Base-by-base conservation (phyloP, 2,329 filamentous ascomycete species). In the Aschersonia sp. region DNA sequence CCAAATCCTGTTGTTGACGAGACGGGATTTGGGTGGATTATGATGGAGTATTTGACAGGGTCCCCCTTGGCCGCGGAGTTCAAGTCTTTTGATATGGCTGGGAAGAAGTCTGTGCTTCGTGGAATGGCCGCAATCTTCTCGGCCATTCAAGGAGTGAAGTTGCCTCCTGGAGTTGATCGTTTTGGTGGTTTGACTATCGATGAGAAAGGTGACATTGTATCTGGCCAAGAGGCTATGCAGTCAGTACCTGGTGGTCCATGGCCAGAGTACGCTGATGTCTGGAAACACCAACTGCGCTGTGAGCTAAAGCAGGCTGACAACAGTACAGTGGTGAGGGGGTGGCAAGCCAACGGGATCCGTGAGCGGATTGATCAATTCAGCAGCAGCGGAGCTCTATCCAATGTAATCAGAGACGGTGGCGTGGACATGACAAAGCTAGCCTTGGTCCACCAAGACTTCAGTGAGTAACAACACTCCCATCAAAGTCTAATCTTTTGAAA, bases 1-100 rank as follows among this genome's bases (percentile, higher is more conserved):
- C 44, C 44, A 35, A 30, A 40, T 39, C 44, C 14, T 30, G 10
- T 45, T 41, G 32, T 45, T 41, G 32, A 45, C 32, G 32, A 45
- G 32, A 45, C 44, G 12, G 31, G 44, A 10, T 45, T 45, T 37
- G 44, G 44, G 22, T 45, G 44, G 44, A 45, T 45, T 22, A 9
- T 45, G 12, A 45, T 40, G 44, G 44, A 45, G 32, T 40, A 40
- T 22, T 41, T 45, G 2, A 29, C 44, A 11, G 44, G 44, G 22
- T 39, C 44, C 10, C 35, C 14, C 5, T 22, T 45, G 22, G 32
- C 8, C 12, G 9, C n/a, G 2, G 6, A 29, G 14, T 45, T 40
- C n/a, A 40, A 45, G 44, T 40, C 44, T 10, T 45, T 45, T 40
- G 44, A 40, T 8, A 39, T 45, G 32, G 5, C 32, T 41, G 14